Evolutionary conservation across 331 rosid genomes (phyloP).

Genomic region (Acacia concinna): DNA sequence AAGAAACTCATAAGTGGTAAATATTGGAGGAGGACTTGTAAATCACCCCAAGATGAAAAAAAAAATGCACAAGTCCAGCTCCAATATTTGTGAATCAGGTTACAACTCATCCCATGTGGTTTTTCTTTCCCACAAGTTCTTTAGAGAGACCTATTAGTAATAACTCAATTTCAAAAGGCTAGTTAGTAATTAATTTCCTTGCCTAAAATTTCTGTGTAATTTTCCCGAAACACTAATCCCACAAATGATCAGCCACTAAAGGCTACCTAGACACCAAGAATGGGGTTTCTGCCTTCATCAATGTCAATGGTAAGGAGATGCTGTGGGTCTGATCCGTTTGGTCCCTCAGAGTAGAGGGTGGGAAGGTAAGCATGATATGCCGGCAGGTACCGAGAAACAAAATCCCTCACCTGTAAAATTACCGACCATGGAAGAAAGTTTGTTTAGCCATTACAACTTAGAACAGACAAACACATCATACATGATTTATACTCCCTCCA

Average conservation of each 20-base stretch:
- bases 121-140: background rate
- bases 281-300: slow-evolving; percentile 91
- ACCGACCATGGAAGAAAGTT: slow-evolving; percentile 2
- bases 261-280: slow-evolving; percentile 50
- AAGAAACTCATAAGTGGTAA: background rate
- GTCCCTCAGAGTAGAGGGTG: slow-evolving; percentile 84
- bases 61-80: background rate
- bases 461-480: background rate
- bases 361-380: slow-evolving; percentile 94
- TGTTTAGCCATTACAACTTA: background rate
- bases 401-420: slow-evolving; percentile 68
- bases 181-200: background rate
- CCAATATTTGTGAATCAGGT: background rate
- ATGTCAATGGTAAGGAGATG: slow-evolving; percentile 68
- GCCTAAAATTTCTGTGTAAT: background rate
- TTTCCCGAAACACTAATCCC: background rate
- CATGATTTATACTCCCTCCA: background rate
- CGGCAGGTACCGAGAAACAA: slow-evolving; percentile 90
- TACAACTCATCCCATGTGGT: background rate
- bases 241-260: slow-evolving; percentile 20
- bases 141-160: background rate
- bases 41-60: background rate
- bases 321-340: slow-evolving; percentile 75
- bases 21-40: background rate
- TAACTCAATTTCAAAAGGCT: background rate